Base-by-base conservation (phyloP, 2,329 filamentous ascomycete species). In the Alternaria tenuissima region DNA sequence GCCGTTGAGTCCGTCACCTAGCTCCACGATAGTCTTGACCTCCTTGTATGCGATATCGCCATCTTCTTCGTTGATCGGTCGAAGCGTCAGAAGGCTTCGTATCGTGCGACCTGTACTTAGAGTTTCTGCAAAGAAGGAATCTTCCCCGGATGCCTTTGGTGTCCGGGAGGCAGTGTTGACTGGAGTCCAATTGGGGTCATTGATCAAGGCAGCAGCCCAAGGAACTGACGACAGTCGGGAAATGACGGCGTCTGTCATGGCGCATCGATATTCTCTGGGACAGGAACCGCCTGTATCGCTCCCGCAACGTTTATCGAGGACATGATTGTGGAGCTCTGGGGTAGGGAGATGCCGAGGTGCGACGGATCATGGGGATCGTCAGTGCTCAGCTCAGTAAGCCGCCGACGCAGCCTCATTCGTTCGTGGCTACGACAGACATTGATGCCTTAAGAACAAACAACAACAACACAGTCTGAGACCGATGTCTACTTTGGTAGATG, bases 1-100 rank as follows among this genome's bases (percentile, higher is more conserved):
- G 2, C 87, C 87, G 63, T 86, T 85, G 56, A 89, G 65, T 18
- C 82, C 83, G 11, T 78, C 67, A 1, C 85, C 87, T 1, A 89
- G 28, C n/a, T 78, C 75, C 51, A 81, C 66, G 7, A 84, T 69
- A 2, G 75, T 76, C 32, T 63, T 68, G n/a, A 81, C 69, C 65
- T 81, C 76, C 24, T 63, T 65, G 55, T 78, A 77, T n/a, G 55
- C 51, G 43, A 68, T 57, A 11, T 67, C 58, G 12, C 57, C 66
- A 0, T 70, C 61, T 18, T 61, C 55, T 30, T 68, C 66, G 46
- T 67, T 41, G 6, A 52, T 59, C 5, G 74, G 69, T 30, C 61
- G 61, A 46, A 72, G 57, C 34, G 59, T 70, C 52, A 76, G 12
- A 72, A 56, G 76, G 47, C 18, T 61, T 2, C 78, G 68, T 53